A percentile compares a stretch with the other conserved stretches of the same genome.
These are phyloP conservation scores for Apiospora pterosperma DNA, from an alignment of 2,329 filamentous ascomycete species.

Conservation along the genomic window DNA sequence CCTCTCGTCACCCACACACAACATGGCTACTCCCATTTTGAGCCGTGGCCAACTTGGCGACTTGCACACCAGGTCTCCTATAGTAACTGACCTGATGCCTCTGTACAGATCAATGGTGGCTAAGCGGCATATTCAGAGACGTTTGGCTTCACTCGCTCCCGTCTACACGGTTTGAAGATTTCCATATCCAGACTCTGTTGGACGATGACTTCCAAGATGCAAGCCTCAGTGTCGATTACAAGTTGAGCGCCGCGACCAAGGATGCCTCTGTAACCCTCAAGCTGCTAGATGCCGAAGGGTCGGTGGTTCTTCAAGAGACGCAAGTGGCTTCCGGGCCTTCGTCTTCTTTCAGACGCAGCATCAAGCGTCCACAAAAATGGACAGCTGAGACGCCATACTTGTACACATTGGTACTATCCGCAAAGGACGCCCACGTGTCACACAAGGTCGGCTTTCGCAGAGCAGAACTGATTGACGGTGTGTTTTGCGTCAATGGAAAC, in stretches of 20 bases:
- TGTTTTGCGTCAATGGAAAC: constrained; percentile 62
- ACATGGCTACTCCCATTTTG: not conserved
- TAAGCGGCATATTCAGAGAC: constrained; percentile 66
- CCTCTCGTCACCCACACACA: not conserved
- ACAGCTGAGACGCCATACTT: constrained; percentile 65
- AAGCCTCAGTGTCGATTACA: constrained; percentile 42
- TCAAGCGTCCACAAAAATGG: constrained; percentile 59
- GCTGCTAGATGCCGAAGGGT: constrained; percentile 31
- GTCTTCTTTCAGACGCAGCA: constrained; percentile 34
- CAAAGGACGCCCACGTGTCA: constrained; percentile 34
- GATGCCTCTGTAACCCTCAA: constrained; percentile 26
- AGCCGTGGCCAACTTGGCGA: not conserved
- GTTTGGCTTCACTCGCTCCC: constrained; percentile 64
- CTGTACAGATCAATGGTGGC: constrained; percentile 60
- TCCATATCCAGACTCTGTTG: constrained; percentile 53
- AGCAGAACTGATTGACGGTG: constrained; percentile 57
- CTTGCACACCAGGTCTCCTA: not conserved
- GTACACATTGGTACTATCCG: constrained; percentile 46
- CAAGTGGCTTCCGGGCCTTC: constrained; percentile 17
- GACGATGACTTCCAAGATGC: constrained; percentile 53
- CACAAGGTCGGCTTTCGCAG: constrained; percentile 63
- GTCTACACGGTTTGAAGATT: constrained; percentile 49
- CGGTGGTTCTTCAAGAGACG: constrained; percentile 22
- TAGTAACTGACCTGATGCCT: not conserved
- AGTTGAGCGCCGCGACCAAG: constrained; percentile 33